Percentiles rank a stretch among this genome's conserved stretches.
These are phyloP conservation scores for Colletotrichum tofieldiae DNA, from an alignment of 2,329 filamentous ascomycete genomes.

Conservation along the genomic window DNA sequence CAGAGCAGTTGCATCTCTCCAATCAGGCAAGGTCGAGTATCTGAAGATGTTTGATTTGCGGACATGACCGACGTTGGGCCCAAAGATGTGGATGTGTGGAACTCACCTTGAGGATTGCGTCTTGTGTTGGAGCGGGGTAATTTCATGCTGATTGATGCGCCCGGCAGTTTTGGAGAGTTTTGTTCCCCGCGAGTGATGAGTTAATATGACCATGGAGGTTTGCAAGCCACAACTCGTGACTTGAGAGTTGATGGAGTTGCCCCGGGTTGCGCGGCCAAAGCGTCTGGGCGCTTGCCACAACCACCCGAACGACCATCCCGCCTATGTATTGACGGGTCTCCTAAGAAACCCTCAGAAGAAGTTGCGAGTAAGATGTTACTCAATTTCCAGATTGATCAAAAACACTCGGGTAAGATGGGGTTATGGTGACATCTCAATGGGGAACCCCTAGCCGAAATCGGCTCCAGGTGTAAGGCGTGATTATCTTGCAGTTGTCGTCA, in stretches of 20 bases:
- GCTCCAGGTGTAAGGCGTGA: conserved; percentile 47
- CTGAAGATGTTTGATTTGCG: background rate
- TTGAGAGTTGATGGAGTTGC: background rate
- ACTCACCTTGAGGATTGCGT: conserved; percentile 26
- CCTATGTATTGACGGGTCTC: background rate
- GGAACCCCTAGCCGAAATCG: conserved; percentile 39
- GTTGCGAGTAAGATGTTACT: background rate
- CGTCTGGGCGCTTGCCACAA: background rate
- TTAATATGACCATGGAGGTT: background rate
- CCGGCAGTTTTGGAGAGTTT: background rate
- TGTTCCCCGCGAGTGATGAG: no score
- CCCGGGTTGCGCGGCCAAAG: background rate
- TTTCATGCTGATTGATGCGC: background rate
- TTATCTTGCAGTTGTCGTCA: conserved; percentile 47
- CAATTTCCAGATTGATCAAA: background rate
- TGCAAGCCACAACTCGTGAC: background rate
- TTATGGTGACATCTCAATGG: conserved; percentile 34
- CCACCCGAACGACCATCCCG: background rate
- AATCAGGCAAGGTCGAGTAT: conserved; percentile 3
- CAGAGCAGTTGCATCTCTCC: background rate
- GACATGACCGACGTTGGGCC: background rate
- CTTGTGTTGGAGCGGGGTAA: conserved; percentile 25
- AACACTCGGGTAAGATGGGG: conserved; percentile 7
- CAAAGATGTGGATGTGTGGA: conserved; percentile 34
- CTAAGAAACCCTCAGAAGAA: background rate